Evolutionary conservation across 108 stramenopile genomes (phyloP), one percentile per base, ranked within the genome.

Genomic region (Nannochloropsis gaditana): DNA sequence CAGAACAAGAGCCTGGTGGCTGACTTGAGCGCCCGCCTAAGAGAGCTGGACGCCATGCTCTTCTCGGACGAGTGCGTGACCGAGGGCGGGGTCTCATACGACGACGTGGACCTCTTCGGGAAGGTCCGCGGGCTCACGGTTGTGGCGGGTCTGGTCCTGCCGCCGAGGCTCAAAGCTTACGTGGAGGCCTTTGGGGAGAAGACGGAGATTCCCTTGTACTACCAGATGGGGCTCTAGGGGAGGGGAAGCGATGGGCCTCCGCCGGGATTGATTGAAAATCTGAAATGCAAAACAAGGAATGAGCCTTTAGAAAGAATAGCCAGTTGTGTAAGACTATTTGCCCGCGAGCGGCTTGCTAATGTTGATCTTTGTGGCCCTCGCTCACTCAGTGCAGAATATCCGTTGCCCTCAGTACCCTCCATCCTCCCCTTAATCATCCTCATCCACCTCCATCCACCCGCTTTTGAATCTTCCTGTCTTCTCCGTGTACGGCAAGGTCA

Each of bases 151-250:
- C 21, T 86, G 44, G 86, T 81, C 82, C 79, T 86, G 50, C 86
- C 86, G 1, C 86, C 86, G 9, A 86, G 83, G 82, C 82, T 83
- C 42, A 42, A 82, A 19, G 86, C 86, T 2, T 86, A 83, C 82
- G 73, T 83, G 19, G 83, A 86, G 31, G 21, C 47, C 19, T 42
- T 86, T 9, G 82, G 82, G 42, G 86, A 86, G 82, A 59, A 44
- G 50, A 45, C 45, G 11, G 86, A 86, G 59, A 83, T 86, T 5
- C 86, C 86, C 21, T 82, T 86, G 86, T 86, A 73, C n/a, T n/a
- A 73, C n/a, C 59, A 73, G 59, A 73, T 73, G 59, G 59, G 6
- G 59, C 59, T 73, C 2, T 73, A 73, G n/a, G 8, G 6, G 59
- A n/a, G n/a, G 47, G 10, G 47, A 15, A n/a, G 59, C 3, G 59